Conservation (phyloP, 1,284 basidiomycete genomes). For the Naganishia albida region DNA sequence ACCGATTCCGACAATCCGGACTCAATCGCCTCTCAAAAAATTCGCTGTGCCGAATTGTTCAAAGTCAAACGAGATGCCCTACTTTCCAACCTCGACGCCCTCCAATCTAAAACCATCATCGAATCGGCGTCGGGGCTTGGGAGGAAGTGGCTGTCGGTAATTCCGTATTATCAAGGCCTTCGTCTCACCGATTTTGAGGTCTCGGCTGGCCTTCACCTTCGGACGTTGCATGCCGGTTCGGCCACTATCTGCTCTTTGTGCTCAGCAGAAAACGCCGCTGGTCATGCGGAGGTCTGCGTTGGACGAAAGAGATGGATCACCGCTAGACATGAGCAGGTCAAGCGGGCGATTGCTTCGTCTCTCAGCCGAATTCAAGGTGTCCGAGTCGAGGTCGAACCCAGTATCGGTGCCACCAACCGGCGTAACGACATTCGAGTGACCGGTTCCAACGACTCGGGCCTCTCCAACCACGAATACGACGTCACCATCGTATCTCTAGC, state of each 20-base stretch:
- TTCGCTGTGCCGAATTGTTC: conserved; percentile 1
- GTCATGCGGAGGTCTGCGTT: conserved; percentile 14
- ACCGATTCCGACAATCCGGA: conserved; percentile 14
- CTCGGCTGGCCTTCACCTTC: conserved; percentile 9
- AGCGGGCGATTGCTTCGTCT: background rate
- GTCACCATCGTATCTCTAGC: no score
- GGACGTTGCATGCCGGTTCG: conserved; percentile 2
- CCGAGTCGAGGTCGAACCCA: background rate
- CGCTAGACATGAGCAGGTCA: conserved; percentile 15
- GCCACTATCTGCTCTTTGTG: conserved; percentile 6
- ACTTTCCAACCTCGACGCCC: conserved; percentile 13
- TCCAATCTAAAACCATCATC: conserved; percentile 11
- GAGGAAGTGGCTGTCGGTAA: conserved; percentile 17
- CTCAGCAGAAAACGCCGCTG: background rate
- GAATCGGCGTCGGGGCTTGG: no score
- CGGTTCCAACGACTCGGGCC: no score
- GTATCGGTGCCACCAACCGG: no score
- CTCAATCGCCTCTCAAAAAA: conserved; percentile 1
- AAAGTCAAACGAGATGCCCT: background rate
- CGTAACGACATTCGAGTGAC: no score
- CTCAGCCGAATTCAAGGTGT: background rate
- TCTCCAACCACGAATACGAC: no score
- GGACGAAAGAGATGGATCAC: conserved; percentile 1
- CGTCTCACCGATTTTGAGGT: conserved; percentile 19
- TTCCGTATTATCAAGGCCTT: conserved; percentile 7